Base-by-base conservation (phyloP, 108 stramenopile species). In the Discostella stelligeroides region DNA sequence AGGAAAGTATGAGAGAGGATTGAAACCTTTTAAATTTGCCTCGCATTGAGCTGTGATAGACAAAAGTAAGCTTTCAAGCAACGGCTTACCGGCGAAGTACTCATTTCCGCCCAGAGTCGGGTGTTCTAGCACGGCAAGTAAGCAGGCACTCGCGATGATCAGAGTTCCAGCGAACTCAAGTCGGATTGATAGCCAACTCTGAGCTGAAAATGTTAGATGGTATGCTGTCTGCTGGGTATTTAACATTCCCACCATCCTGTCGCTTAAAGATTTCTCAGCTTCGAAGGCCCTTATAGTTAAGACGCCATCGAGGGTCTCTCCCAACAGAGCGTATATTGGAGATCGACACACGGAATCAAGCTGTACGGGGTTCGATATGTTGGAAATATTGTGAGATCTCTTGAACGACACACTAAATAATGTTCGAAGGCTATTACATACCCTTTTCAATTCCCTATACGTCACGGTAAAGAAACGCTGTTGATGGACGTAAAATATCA, bases 161-260 rank as follows among this genome's bases (percentile, higher is more conserved):
- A 84, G 9, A 3, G 92, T 90, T 20, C 98, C 97, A 57, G 96
- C 76, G 45, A 90, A 48, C 59, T 98, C 94, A 8, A 98, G 80
- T 6, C 99, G 82, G 10, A 98, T 90, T 25, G 95, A 97, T 25
- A 99, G 83, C 98, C 98, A 99, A 69, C 92, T 96, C 69, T 96
- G 95, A 3, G 97, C 90, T 12, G 89, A 66, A 47, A 88, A 88
- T 15, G 87, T 91, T 4, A 94, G 69, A 60, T 75, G 92, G 75
- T 96, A 97, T 9, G 96, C 96, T 54, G 82, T 86, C 64, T 94
- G 93, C 57, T 97, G 90, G 5, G 61, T 45, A 63, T 96, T 78
- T 8, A 93, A 51, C 80, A 91, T 83, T 12, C 48, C 68, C 24
- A 72, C 76, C 66, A 97, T 82, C 34, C 92, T 84, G 15, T 45